These are phyloP conservation scores for Phanerodontia chrysosporium DNA, from an alignment of 768 basidiomycete species.

Conservation along the genomic window DNA sequence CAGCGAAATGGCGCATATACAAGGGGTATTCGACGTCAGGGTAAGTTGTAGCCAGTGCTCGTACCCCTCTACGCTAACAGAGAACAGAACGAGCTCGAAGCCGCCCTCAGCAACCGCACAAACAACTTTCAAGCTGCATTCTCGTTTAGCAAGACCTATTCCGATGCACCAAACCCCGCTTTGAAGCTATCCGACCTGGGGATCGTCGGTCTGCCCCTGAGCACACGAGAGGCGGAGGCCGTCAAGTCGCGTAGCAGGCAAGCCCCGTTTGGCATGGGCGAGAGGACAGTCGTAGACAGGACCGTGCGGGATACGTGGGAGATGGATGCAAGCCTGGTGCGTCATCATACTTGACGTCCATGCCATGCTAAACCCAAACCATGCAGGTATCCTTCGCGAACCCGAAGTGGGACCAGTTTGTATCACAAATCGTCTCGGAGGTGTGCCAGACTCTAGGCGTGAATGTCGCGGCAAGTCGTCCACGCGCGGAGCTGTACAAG, in stretches of 20 bases:
- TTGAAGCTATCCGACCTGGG: conserved; percentile 38
- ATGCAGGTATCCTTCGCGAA: conserved; percentile 36
- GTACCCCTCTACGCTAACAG: no score
- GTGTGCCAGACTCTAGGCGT: conserved; percentile 38
- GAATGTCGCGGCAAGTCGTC: conserved; percentile 20
- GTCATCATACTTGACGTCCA: neutral
- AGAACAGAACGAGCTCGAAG: neutral
- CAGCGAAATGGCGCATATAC: no score
- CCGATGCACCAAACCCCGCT: conserved; percentile 37
- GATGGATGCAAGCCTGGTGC: conserved; percentile 33
- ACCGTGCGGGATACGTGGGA: conserved; percentile 49
- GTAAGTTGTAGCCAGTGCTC: no score
- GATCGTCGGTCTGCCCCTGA: conserved; percentile 40
- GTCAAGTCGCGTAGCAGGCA: conserved; percentile 33
- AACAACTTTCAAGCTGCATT: neutral
- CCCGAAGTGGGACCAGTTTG: conserved; percentile 34
- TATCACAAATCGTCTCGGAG: conserved; percentile 27
- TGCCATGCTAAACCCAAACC: neutral
- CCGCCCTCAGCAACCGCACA: neutral
- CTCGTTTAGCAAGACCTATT: conserved; percentile 24
- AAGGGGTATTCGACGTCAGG: no score
- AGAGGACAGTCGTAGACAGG: conserved; percentile 39
- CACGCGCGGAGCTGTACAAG: conserved; percentile 41
- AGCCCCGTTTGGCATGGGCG: conserved; percentile 44
- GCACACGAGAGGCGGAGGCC: conserved; percentile 32